phyloP scores from a whole-genome alignment of 2,329 filamentous ascomycete genomes.

The Lasiodiplodia citricola region DNA sequence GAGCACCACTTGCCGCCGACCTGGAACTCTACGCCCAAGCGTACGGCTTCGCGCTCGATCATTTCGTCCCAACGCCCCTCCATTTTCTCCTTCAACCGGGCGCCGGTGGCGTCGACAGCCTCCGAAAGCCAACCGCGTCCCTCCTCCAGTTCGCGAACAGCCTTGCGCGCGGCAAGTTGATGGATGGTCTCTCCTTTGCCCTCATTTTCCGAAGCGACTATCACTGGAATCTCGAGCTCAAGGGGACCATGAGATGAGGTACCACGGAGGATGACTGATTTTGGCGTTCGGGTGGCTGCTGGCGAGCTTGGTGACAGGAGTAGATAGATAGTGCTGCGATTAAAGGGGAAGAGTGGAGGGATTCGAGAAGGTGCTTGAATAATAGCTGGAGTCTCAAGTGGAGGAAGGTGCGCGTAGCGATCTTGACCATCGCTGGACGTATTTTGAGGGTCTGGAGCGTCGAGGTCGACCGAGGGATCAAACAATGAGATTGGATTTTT shows the following conservation, averaged over 20 bases:
- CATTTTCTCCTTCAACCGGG: constrained; percentile 47
- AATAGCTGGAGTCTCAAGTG: constrained; percentile 59
- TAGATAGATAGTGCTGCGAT: constrained; percentile 68
- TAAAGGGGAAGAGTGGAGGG: constrained; percentile 70
- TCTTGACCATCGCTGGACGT: constrained; percentile 34
- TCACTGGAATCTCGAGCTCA: constrained; percentile 68
- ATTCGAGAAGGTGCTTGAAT: constrained; percentile 70
- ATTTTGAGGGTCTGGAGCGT: constrained; percentile 41
- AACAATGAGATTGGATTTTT: constrained; percentile 65
- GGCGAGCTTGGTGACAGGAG: constrained; percentile 61
- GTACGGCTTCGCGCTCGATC: constrained; percentile 69
- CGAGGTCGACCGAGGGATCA: constrained; percentile 54
- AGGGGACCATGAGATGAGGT: constrained; percentile 64
- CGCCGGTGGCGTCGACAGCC: constrained; percentile 45
- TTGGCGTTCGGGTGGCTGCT: constrained; percentile 51
- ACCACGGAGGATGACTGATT: constrained; percentile 63
- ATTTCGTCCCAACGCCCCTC: constrained; percentile 62
- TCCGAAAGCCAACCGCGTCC: constrained; percentile 65
- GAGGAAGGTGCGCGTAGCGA: constrained; percentile 60
- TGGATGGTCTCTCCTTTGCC: constrained; percentile 64
- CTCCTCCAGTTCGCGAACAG: constrained; percentile 71
- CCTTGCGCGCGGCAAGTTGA: constrained; percentile 72
- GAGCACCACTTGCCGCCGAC: constrained; percentile 74
- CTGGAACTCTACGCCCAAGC: constrained; percentile 69
- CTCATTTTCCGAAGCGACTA: constrained; percentile 40